Percentiles rank a stretch among this genome's conserved stretches.
Conservation (phyloP, 202 grass and related monocot genomes). For the Zoysia matrella region DNA sequence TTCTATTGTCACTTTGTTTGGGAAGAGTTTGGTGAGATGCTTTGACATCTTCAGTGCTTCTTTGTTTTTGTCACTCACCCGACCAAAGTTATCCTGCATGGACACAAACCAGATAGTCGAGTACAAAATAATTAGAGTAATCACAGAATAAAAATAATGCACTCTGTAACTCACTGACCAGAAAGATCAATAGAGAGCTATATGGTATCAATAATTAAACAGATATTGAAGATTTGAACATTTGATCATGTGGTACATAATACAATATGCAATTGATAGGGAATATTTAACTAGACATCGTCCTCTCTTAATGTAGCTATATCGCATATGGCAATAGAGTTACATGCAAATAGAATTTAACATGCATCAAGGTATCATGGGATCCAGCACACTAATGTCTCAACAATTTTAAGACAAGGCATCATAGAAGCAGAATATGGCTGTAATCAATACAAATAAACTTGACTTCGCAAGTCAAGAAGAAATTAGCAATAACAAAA, state of each 20-base stretch:
- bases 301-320: conserved; percentile 18
- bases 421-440: not conserved
- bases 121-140: conserved; percentile 16
- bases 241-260: not conserved
- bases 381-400: not conserved
- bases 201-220: conserved; percentile 4
- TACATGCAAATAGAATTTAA: not conserved
- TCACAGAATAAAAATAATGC: not conserved
- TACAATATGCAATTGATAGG: not conserved
- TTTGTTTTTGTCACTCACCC: conserved; percentile 86
- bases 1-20: conserved; percentile 89
- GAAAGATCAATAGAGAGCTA: not conserved
- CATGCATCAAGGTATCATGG: too few relatives aligned
- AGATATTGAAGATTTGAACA: not conserved
- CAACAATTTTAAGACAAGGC: not conserved
- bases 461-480: conserved; percentile 35
- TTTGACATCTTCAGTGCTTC: conserved; percentile 74
- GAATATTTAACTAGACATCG: not conserved
- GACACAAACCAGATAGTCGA: conserved; percentile 9
- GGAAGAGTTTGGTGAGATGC: conserved; percentile 87
- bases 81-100: conserved; percentile 82
- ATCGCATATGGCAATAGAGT: not conserved
- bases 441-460: conserved; percentile 20
- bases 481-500: conserved; percentile 33
- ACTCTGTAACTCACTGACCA: conserved; percentile 18